Base-by-base conservation (phyloP, 345 rosid genomes). In the Mangifera indica region DNA sequence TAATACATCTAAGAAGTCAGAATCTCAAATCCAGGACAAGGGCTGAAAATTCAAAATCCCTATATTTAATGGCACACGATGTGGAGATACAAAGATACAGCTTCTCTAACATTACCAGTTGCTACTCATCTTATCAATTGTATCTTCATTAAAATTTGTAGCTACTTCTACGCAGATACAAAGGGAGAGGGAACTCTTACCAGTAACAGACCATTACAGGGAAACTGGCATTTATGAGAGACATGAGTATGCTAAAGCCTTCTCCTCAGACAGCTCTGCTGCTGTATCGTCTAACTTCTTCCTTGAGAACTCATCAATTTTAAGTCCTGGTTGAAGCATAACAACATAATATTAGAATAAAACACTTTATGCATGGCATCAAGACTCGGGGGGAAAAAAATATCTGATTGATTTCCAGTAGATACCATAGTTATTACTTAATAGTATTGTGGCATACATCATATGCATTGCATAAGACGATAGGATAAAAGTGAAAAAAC, bases 181-280 rank as follows among this genome's bases (percentile, higher is more conserved):
- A 69, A 65, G 29, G 2, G 13, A 24, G 29, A 40, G 46, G 48
- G 37, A 26, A 55, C 54, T 29, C 72, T 68, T 29, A 29, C 32
- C 60, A 32, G 48, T 5, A 63, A 7, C 69, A 63, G 54, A 26
- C 53, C 29, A 60, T 18, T 2, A 9, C 52, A 20, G 21, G 52
- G 58, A 48, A n/a, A 55, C 21, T 7, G 46, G 64, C 32, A 49
- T 68, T 80, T 81, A 92, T 24, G 93, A 76, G 69, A 95, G 93
- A 82, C 99, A 95, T 1, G 99, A 95, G 89, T 95, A 95, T 8
- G 99, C 98, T 55, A 95, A 81, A 53, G 88, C 87, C 87, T 95
- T 95, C 86, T 95, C 99, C 92, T 95, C 99, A 2, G 78, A 76
- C 0, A 95, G 87, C 83, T 95, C 99, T 40, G 81, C 91, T 62